Percentiles rank a stretch among this genome's conserved stretches.
These are phyloP conservation scores for Mycena sanguinolenta DNA, from an alignment of 768 basidiomycete genomes.

Conservation along the genomic window DNA sequence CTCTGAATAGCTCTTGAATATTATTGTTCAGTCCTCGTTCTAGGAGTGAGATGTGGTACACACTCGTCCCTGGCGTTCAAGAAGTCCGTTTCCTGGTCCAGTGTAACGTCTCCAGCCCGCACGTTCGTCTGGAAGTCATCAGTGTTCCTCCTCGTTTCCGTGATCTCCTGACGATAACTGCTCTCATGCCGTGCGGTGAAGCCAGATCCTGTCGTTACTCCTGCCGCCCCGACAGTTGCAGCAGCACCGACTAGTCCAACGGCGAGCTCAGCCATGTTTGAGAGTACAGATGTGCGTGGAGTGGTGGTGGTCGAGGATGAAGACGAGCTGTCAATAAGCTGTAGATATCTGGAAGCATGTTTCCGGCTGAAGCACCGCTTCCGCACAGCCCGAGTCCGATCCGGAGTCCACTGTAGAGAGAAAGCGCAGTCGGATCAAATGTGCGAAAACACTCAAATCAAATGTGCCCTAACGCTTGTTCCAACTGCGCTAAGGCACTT, in stretches of 20 bases:
- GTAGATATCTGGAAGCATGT: too few species aligned
- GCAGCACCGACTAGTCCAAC: constrained; percentile 18
- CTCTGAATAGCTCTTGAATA: not conserved
- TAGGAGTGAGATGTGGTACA: not conserved
- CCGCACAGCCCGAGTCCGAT: too few species aligned
- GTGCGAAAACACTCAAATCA: too few species aligned
- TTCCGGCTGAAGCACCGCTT: too few species aligned
- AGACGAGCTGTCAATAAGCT: too few species aligned
- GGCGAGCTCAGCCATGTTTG: constrained; percentile 16
- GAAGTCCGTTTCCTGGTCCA: constrained; percentile 11
- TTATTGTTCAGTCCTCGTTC: not conserved
- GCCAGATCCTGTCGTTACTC: constrained; percentile 1
- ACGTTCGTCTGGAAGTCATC: constrained; percentile 6
- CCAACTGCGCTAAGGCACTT: too few species aligned
- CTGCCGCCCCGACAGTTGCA: constrained; percentile 16
- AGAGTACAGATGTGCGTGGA: too few species aligned
- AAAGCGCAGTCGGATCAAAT: too few species aligned
- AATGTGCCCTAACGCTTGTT: too few species aligned
- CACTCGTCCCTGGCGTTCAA: constrained; percentile 9
- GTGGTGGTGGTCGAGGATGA: too few species aligned
- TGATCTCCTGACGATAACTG: constrained; percentile 14
- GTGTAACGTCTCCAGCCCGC: constrained; percentile 4
- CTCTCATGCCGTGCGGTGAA: constrained; percentile 19
- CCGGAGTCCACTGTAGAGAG: too few species aligned
- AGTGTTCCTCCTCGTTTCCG: constrained; percentile 4